Conservation (phyloP, 495 filamentous ascomycete genomes). For the Talaromyces liani region DNA sequence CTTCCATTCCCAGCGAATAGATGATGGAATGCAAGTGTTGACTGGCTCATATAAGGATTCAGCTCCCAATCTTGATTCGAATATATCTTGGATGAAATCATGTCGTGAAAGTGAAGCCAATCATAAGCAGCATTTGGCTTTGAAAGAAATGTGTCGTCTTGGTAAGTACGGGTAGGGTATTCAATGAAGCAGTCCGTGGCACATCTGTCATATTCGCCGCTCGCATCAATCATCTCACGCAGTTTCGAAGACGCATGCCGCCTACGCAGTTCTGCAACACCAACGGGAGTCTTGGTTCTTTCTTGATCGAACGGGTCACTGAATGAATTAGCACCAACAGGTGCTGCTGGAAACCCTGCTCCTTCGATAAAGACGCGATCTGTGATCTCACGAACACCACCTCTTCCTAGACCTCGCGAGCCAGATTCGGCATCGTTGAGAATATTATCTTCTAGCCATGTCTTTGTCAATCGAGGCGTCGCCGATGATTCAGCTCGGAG, state of each 20-base stretch:
- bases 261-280: constrained; percentile 68
- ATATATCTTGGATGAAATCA: constrained; percentile 65
- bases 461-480: constrained; percentile 54
- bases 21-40: constrained; percentile 83
- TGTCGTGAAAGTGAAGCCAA: constrained; percentile 92
- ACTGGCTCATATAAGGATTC: constrained; percentile 72
- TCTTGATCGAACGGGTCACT: constrained; percentile 24
- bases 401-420: constrained; percentile 69
- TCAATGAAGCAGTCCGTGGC: constrained; percentile 73
- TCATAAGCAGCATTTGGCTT: constrained; percentile 85
- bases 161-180: constrained; percentile 79
- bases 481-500: constrained; percentile 46
- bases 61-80: constrained; percentile 83
- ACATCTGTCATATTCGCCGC: constrained; percentile 82
- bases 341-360: constrained; percentile 67
- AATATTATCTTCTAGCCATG: constrained; percentile 79
- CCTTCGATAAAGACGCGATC: constrained; percentile 81
- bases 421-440: constrained; percentile 65
- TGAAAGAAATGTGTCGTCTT: constrained; percentile 84
- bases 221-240: constrained; percentile 82
- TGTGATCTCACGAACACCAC: constrained; percentile 74
- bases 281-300: constrained; percentile 28
- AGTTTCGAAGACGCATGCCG: constrained; percentile 69
- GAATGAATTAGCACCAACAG: constrained; percentile 24
- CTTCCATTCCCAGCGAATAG: constrained; percentile 62